Conservation (phyloP, 257 asterid genomes). For the Lantana camara region DNA sequence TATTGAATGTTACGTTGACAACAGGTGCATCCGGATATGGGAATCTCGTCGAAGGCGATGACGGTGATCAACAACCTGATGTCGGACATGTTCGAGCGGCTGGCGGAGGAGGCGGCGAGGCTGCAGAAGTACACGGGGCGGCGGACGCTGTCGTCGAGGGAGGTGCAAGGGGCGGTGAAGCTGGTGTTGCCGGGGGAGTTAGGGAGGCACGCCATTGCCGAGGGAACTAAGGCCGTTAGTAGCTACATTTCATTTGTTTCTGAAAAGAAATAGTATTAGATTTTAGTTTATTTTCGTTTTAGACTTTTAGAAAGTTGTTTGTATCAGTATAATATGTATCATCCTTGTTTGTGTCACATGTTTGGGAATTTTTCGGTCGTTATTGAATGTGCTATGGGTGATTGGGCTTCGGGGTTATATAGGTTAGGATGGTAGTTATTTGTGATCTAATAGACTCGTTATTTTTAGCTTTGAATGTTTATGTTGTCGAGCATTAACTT, state of each 20-base stretch:
- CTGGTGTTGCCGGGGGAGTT: constrained; percentile 82
- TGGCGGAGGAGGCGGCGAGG: constrained; percentile 67
- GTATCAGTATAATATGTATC: no score
- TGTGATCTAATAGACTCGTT: no score
- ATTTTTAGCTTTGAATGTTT: no score
- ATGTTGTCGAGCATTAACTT: no score
- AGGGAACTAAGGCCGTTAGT: constrained; percentile 70
- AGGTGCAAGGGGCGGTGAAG: constrained; percentile 84
- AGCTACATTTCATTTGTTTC: constrained; percentile 34
- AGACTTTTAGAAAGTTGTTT: no score
- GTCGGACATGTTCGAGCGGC: constrained; percentile 76
- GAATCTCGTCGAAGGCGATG: constrained; percentile 77
- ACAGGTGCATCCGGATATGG: constrained; percentile 87
- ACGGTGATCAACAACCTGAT: constrained; percentile 63
- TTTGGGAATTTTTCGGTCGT: no score
- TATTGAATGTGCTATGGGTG: no score
- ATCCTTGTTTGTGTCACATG: no score
- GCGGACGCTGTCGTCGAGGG: constrained; percentile 66
- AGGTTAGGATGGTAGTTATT: no score
- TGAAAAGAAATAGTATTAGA: not conserved
- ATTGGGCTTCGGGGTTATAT: no score
- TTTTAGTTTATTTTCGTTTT: no score
- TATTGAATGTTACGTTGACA: no score
- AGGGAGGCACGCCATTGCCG: constrained; percentile 80
- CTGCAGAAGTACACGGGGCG: constrained; percentile 44